These are phyloP conservation scores for Adansonia gregorii DNA, from an alignment of 441 rosid species.

Conservation along the genomic window DNA sequence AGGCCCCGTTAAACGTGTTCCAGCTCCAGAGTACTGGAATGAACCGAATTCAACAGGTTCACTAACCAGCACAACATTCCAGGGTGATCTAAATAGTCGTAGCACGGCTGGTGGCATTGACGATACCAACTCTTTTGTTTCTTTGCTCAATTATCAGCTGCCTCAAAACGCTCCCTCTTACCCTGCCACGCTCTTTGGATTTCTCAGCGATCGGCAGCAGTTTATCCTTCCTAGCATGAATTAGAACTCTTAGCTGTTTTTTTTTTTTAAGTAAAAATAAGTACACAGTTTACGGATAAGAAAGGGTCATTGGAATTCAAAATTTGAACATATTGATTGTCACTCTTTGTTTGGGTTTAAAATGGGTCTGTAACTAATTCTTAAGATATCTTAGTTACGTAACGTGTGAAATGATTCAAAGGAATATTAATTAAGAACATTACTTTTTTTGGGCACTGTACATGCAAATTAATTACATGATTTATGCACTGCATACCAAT, in stretches of 20 bases:
- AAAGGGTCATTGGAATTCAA: too few relatives aligned
- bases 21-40: slow-evolving; percentile 47
- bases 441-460: not conserved
- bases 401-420: not conserved
- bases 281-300: too few relatives aligned
- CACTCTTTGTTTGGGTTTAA: slow-evolving; percentile 17
- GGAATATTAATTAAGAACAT: not conserved
- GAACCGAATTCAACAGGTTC: slow-evolving; percentile 39
- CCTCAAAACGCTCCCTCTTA: slow-evolving; percentile 57
- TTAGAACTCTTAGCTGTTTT: slow-evolving; percentile 47
- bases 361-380: slow-evolving; percentile 5
- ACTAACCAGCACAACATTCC: slow-evolving; percentile 54
- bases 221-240: slow-evolving; percentile 68
- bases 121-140: slow-evolving; percentile 60
- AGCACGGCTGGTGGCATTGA: slow-evolving; percentile 28
- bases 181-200: slow-evolving; percentile 23
- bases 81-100: slow-evolving; percentile 55
- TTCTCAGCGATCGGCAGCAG: slow-evolving; percentile 51
- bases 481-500: not conserved
- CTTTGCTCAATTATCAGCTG: slow-evolving; percentile 58
- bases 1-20: slow-evolving; percentile 32
- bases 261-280: too few relatives aligned
- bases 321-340: too few relatives aligned
- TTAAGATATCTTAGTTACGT: not conserved
- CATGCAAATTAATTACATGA: not conserved